Conservation (phyloP, 2,329 filamentous ascomycete genomes). For the Monosporascus cannonballus region DNA sequence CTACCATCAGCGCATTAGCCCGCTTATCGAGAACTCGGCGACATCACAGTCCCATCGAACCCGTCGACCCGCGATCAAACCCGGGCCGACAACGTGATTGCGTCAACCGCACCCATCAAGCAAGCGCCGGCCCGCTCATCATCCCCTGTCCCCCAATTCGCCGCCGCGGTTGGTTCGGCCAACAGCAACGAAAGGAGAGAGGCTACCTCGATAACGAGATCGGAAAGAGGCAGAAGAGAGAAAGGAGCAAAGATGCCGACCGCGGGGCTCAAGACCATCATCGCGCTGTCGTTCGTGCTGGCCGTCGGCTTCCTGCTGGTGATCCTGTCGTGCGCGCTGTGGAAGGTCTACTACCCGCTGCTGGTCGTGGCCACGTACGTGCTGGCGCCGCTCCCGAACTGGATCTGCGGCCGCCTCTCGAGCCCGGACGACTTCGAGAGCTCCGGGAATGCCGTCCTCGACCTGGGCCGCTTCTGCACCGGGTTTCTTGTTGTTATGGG, state of each 20-base stretch:
- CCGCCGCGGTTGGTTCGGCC: not conserved
- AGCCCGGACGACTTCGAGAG: conserved; percentile 93
- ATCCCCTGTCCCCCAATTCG: not conserved
- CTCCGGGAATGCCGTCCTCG: conserved; percentile 76
- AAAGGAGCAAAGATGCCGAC: conserved; percentile 49
- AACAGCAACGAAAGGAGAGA: not conserved
- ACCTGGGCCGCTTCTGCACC: conserved; percentile 89
- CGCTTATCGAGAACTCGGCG: not conserved
- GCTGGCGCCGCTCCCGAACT: conserved; percentile 90
- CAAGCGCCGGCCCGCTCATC: too few species aligned
- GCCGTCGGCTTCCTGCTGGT: conserved; percentile 98
- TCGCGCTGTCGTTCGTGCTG: conserved; percentile 96
- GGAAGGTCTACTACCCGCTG: conserved; percentile 88
- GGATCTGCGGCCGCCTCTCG: conserved; percentile 82
- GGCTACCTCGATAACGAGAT: too few species aligned
- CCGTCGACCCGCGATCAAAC: not conserved
- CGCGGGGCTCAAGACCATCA: conserved; percentile 97
- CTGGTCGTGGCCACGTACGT: conserved; percentile 95
- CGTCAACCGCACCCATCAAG: too few species aligned
- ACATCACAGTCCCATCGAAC: not conserved
- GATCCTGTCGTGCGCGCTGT: conserved; percentile 94
- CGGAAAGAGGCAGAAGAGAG: not conserved
- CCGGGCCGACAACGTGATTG: too few species aligned
- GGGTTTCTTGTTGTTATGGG: conserved; percentile 97
- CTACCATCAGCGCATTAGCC: too few species aligned